phyloP scores from a whole-genome alignment of 805 yeast species.

The Myxozyma melibiosi region DNA sequence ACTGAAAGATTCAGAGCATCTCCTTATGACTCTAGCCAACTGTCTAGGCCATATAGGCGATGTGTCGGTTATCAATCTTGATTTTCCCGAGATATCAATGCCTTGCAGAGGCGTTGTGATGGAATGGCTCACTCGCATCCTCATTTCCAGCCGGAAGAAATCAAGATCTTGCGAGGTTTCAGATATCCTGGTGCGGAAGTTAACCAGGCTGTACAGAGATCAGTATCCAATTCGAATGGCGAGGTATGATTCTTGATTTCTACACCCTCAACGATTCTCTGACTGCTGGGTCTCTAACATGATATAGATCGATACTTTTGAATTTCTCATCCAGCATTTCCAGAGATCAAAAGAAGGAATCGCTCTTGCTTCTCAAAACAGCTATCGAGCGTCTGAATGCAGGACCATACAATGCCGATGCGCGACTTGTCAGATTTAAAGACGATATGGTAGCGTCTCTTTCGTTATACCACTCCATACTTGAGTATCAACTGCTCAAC shows the following conservation, averaged over 20 bases:
- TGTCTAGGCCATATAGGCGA: neutral
- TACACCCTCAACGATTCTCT: neutral
- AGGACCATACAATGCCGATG: neutral
- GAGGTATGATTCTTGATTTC: constrained; percentile 1
- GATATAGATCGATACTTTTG: constrained; percentile 3
- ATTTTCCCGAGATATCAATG: neutral
- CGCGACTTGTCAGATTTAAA: neutral
- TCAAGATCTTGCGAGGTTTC: neutral
- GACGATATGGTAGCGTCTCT: constrained; percentile 16
- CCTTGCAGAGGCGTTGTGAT: constrained; percentile 13
- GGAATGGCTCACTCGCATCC: constrained; percentile 16
- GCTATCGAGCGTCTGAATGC: neutral
- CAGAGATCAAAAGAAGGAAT: neutral
- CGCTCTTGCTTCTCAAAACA: neutral
- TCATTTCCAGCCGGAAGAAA: constrained; percentile 9
- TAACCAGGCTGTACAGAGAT: neutral
- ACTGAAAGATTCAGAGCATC: constrained; percentile 8
- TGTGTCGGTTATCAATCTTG: neutral
- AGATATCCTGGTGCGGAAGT: neutral
- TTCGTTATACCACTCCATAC: constrained; percentile 6
- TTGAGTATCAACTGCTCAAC: constrained; percentile 7
- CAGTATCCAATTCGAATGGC: constrained; percentile 14
- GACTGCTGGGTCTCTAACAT: neutral
- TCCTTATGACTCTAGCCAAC: constrained; percentile 6
- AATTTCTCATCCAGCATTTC: neutral